Conservation (phyloP, 257 asterid species). For the Solanum bulbocastanum region DNA sequence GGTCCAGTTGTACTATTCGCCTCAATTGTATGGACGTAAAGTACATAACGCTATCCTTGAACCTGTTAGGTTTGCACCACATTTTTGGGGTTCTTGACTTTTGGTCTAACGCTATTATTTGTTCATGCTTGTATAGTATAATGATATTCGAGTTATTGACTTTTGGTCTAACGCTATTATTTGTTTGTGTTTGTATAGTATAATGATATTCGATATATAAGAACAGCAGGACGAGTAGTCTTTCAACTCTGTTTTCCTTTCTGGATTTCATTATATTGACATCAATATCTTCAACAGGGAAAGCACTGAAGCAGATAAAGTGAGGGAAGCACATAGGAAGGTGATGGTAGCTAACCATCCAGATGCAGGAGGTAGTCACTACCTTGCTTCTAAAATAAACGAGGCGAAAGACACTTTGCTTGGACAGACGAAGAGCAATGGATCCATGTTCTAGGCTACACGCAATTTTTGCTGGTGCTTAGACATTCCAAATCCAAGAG, state of each 20-base stretch:
- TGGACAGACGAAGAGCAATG: slow-evolving; percentile 55
- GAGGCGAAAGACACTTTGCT: slow-evolving; percentile 73
- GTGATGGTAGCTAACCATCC: slow-evolving; percentile 97
- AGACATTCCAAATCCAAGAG: background rate
- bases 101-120: background rate
- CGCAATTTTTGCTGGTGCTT: slow-evolving; percentile 5
- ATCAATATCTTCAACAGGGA: slow-evolving; percentile 31
- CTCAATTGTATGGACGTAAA: background rate
- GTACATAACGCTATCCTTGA: background rate
- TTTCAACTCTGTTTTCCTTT: background rate
- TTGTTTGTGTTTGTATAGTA: too few species aligned
- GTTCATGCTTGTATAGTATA: background rate
- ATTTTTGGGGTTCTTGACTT: background rate
- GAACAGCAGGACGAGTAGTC: background rate
- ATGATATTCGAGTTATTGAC: background rate
- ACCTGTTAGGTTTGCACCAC: background rate
- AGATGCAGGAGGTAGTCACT: slow-evolving; percentile 94
- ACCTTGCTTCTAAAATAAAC: slow-evolving; percentile 81
- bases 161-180: too few species aligned
- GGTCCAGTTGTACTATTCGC: background rate
- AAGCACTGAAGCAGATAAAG: slow-evolving; percentile 54
- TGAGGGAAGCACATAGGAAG: slow-evolving; percentile 85
- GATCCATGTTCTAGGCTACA: slow-evolving; percentile 49
- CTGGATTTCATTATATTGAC: background rate
- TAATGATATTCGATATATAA: background rate